Conservation (phyloP, 345 rosid species). For the Eucalyptus cloeziana region DNA sequence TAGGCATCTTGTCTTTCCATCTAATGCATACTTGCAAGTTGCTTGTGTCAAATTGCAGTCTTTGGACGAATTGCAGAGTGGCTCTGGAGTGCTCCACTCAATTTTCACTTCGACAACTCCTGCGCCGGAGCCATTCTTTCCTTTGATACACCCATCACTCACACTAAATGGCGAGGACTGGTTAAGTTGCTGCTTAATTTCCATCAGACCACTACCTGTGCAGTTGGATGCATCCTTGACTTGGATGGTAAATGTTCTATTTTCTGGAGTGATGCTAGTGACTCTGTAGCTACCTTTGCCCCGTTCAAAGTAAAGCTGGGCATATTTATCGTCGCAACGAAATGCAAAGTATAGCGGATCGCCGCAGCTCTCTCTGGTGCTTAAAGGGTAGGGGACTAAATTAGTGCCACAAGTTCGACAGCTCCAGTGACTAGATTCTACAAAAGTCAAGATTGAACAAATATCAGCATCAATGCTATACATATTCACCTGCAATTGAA, state of each 20-base stretch:
- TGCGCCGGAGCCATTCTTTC: no score
- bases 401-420: conserved; percentile 8
- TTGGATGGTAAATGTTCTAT: background rate
- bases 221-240: background rate
- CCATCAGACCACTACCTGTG: background rate
- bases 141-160: no score
- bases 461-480: background rate
- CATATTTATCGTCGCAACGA: background rate
- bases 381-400: conserved; percentile 15
- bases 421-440: background rate
- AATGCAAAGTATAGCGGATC: conserved; percentile 8
- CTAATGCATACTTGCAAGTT: background rate
- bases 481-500: background rate
- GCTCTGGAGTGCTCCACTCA: background rate
- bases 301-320: background rate
- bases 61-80: background rate
- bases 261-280: background rate
- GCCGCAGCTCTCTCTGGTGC: conserved; percentile 2
- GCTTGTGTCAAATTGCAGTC: conserved; percentile 8
- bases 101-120: no score
- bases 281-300: background rate
- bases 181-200: background rate
- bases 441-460: background rate
- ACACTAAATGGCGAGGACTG: background rate
- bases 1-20: background rate